These are phyloP conservation scores for Haplographium delicatum DNA, from an alignment of 495 filamentous ascomycete genomes.

Conservation along the genomic window DNA sequence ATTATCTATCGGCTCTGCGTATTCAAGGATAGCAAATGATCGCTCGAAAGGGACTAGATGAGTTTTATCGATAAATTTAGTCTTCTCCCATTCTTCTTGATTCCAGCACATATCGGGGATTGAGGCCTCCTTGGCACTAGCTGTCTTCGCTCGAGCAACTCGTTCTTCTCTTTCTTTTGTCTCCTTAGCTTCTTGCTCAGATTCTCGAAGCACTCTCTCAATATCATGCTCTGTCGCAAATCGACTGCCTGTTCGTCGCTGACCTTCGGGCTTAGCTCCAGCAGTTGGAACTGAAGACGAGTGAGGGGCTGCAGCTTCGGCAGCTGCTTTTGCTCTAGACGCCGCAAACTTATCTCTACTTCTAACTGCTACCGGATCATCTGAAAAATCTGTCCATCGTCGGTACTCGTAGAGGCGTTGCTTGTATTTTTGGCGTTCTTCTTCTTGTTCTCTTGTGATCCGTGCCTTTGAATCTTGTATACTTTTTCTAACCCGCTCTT, in stretches of 20 bases:
- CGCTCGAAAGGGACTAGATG: conserved; percentile 60
- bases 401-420: conserved; percentile 40
- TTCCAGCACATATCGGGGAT: conserved; percentile 71
- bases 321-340: conserved; percentile 11
- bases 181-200: conserved; percentile 69
- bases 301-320: conserved; percentile 23
- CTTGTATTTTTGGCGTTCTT: conserved; percentile 29
- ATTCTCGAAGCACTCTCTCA: conserved; percentile 69
- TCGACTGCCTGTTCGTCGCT: conserved; percentile 28
- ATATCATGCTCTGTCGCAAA: conserved; percentile 67
- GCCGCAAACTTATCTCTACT: conserved; percentile 26
- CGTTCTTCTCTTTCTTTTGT: conserved; percentile 63
- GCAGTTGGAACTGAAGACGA: conserved; percentile 27
- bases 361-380: conserved; percentile 40
- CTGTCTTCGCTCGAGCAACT: conserved; percentile 64
- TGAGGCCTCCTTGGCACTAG: conserved; percentile 76
- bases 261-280: conserved; percentile 20
- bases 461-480: conserved; percentile 25
- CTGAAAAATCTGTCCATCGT: conserved; percentile 45
- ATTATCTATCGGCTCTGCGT: conserved; percentile 70
- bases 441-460: conserved; percentile 27
- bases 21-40: conserved; percentile 66
- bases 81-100: conserved; percentile 29
- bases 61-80: conserved; percentile 66
- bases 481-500: conserved; percentile 4